Conservation (phyloP, 140 eudicot genomes). For the Oenanthe javanica region DNA sequence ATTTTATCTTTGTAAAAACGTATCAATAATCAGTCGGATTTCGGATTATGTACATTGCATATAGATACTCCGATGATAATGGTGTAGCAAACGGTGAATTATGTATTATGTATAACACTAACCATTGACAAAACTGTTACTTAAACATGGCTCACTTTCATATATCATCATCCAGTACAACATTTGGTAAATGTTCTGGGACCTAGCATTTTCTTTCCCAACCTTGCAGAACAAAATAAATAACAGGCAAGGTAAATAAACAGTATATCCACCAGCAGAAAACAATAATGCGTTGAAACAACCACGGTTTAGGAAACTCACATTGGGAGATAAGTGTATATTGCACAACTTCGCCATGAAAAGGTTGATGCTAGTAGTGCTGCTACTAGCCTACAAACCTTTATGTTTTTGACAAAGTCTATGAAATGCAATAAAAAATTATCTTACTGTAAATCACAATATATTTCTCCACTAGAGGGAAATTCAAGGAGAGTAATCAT, state of each 20-base stretch:
- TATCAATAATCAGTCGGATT: too few relatives aligned
- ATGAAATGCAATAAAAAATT: not conserved
- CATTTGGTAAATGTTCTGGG: not conserved
- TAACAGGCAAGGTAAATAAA: not conserved
- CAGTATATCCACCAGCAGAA: not conserved
- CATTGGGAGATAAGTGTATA: not conserved
- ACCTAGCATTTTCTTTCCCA: not conserved
- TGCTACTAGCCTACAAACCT: not conserved
- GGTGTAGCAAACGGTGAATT: too few relatives aligned
- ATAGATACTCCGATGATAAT: too few relatives aligned
- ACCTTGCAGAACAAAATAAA: not conserved
- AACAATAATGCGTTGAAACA: not conserved
- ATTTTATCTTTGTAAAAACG: too few relatives aligned
- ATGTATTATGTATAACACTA: too few relatives aligned
- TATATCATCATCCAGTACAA: not conserved
- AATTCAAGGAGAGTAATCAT: conserved; percentile 11
- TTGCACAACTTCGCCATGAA: not conserved
- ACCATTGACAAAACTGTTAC: not conserved
- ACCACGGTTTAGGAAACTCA: not conserved
- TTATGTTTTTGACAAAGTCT: not conserved
- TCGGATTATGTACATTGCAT: too few relatives aligned
- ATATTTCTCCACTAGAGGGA: not conserved
- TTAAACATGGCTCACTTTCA: not conserved
- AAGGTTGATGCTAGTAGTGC: not conserved
- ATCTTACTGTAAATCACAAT: conserved; percentile 1